Evolutionary conservation across 2,329 filamentous ascomycete species (phyloP), one percentile per base, ranked within the genome.

Genomic region (Fusarium pseudoanthophilum): DNA sequence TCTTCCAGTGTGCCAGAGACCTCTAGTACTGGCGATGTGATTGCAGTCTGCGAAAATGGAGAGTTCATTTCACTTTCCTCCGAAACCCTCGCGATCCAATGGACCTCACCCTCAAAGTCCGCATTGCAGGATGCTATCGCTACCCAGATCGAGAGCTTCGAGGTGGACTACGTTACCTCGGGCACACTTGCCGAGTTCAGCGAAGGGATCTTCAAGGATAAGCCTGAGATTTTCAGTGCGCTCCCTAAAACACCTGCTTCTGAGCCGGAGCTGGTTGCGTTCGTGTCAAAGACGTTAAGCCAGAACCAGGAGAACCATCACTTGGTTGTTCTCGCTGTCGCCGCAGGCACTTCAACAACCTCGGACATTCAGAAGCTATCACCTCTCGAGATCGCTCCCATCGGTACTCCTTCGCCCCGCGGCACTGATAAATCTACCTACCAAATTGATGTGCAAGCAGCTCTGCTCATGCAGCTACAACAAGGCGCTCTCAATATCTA

Each of bases 371-470:
- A 84, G 59, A 80, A 81, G 39, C 63, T 85, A 28, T 79, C 84
- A 0, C 81, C 82, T 18, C 76, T 85, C 11, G 83, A 85, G 53
- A 80, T 84, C 36, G 81, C 81, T 26, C 84, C 80, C 34, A 78
- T 85, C 37, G 78, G 78, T 43, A 76, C 73, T 20, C 71, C 78
- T 8, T 69, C 75, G 20, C 71, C 64, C 39, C 45, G 56, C 9
- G 59, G 64, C 21, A 64, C 71, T 18, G 52, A 67, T 24, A 34
- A 71, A 24, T 72, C 79, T 8, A 77, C 73, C 14, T 92, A 89
- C 75, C 86, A 87, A 36, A 81, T 94, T 4, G 90, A 95, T 71
- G 82, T 90, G 30, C 87, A 88, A 26, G 88, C 89, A 6, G 92
- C 92, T 18, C 86, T 87, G 43, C 82, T 95, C 7, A 86, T 93